Evolutionary conservation across 2,329 filamentous ascomycete species (phyloP), one percentile per base, ranked within the genome.

Genomic region (Neofusicoccum laricinum): DNA sequence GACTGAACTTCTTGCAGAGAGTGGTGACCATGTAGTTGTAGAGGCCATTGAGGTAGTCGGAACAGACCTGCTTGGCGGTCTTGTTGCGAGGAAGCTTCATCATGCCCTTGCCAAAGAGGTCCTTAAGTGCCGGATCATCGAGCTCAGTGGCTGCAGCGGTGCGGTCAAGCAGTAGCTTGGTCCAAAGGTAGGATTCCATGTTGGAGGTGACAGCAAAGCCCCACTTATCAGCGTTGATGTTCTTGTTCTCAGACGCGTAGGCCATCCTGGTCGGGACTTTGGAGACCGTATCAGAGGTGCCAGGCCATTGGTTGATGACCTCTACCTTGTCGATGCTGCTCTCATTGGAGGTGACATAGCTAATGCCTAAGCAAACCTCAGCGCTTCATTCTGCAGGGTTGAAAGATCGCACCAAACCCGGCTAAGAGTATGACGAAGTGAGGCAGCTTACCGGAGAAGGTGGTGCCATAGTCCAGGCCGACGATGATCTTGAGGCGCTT

Each of bases 141-240:
- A 64, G 64, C 2, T 61, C 58, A 1, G 66, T 66, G 0, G 46
- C 2, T 2, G 5, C 32, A n/a, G 53, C 51, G 34, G 19, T 45
- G 2, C 53, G 17, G 40, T 69, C 68, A 0, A 69, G 64, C 4
- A 69, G 61, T 0, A 69, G 46, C 36, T 69, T 69, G 6, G 61
- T 66, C 67, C 68, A 69, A 2, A 25, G 32, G 43, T 67, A 69
- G 21, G 49, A 61, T 5, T 30, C 41, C 67, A 69, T 69, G 7
- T 50, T 49, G 2, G 66, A 38, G 4, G 36, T 59, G 4, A 68
- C 66, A 6, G 61, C 8, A 15, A 55, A 69, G 1, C 67, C 67
- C 40, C 46, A 67, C 21, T 59, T 10, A 25, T 66, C 32, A 7
- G n/a, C 5, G 1, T 50, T 17, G 14, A 49, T 3, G 8, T 59